Percentiles rank a stretch among this genome's conserved stretches.
Evolutionary conservation across 1,139 yeast genomes (phyloP).

Genomic region (Diutina neorugosa): DNA sequence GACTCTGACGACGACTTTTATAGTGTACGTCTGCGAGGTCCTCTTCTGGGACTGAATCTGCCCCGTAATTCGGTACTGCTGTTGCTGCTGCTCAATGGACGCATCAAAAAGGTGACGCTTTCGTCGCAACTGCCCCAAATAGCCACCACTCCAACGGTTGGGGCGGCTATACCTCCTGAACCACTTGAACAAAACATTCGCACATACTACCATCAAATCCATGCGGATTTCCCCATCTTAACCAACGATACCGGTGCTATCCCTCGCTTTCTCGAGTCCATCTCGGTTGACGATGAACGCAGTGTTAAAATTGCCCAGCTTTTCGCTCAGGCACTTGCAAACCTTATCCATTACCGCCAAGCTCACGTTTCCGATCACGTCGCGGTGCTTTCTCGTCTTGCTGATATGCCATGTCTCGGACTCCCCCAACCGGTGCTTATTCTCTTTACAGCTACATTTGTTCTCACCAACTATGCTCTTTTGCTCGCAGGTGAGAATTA

Average conservation of each 20-base stretch:
- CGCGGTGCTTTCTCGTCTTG: conserved; percentile 32
- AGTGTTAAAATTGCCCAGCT: conserved; percentile 31
- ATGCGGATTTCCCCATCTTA: conserved; percentile 43
- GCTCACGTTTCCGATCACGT: conserved; percentile 28
- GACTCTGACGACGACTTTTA: conserved; percentile 28
- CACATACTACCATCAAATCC: conserved; percentile 41
- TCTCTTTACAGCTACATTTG: conserved; percentile 33
- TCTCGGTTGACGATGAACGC: conserved; percentile 19
- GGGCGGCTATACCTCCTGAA: not conserved
- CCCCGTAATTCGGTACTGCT: conserved; percentile 37
- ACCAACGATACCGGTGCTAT: conserved; percentile 34
- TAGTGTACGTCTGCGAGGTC: conserved; percentile 13
- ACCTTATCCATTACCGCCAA: conserved; percentile 29
- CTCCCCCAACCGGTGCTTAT: conserved; percentile 21
- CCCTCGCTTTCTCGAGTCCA: conserved; percentile 12
- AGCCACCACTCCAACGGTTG: conserved; percentile 6
- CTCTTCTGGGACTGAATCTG: conserved; percentile 18
- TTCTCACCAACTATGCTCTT: conserved; percentile 42
- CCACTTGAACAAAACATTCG: conserved; percentile 15
- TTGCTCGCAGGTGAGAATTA: conserved; percentile 47
- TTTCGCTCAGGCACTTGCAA: conserved; percentile 39
- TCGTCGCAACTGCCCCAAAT: conserved; percentile 7
- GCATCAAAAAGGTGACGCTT: conserved; percentile 16
- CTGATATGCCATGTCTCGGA: conserved; percentile 11
- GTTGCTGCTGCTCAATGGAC: conserved; percentile 33